These are phyloP conservation scores for Pseudogymnoascus sp. DNA, from an alignment of 2,329 filamentous ascomycete genomes.

Conservation along the genomic window DNA sequence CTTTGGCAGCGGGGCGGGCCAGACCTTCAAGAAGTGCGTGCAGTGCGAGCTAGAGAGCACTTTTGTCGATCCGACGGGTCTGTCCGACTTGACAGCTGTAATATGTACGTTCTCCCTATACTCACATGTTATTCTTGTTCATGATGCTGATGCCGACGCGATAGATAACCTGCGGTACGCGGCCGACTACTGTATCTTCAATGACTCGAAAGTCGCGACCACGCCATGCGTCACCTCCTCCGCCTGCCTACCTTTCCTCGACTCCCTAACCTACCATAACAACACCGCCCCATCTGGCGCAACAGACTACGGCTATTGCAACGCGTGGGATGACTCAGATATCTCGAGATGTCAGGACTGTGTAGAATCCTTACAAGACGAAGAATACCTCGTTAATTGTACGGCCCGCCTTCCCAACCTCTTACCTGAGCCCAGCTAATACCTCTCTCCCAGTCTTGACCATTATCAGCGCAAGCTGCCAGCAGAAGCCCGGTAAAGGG, in stretches of 20 bases:
- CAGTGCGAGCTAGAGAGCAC: constrained; percentile 27
- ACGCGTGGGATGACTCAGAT: constrained; percentile 16
- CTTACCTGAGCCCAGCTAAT: background rate
- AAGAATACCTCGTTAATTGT: constrained; percentile 21
- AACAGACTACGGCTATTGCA: constrained; percentile 24
- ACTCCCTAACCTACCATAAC: constrained; percentile 20
- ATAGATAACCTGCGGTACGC: constrained; percentile 28
- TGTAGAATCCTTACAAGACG: constrained; percentile 9
- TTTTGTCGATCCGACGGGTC: constrained; percentile 13
- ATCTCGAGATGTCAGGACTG: constrained; percentile 19
- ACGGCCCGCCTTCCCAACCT: constrained; percentile 9
- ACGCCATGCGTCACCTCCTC: constrained; percentile 22
- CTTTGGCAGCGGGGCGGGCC: constrained; percentile 12
- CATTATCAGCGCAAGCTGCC: constrained; percentile 24
- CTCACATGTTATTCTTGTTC: background rate
- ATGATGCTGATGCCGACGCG: background rate
- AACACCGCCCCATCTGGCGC: constrained; percentile 18
- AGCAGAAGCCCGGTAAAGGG: constrained; percentile 20
- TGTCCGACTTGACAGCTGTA: constrained; percentile 25
- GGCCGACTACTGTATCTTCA: constrained; percentile 21
- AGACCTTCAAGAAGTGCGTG: constrained; percentile 24
- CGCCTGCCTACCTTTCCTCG: constrained; percentile 22
- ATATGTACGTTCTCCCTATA: constrained; percentile 22
- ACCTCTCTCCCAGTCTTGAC: constrained; percentile 19
- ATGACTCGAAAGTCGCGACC: constrained; percentile 20